phyloP scores from a whole-genome alignment of 148 eudicot genomes.

The Dianthus caryophyllus region DNA sequence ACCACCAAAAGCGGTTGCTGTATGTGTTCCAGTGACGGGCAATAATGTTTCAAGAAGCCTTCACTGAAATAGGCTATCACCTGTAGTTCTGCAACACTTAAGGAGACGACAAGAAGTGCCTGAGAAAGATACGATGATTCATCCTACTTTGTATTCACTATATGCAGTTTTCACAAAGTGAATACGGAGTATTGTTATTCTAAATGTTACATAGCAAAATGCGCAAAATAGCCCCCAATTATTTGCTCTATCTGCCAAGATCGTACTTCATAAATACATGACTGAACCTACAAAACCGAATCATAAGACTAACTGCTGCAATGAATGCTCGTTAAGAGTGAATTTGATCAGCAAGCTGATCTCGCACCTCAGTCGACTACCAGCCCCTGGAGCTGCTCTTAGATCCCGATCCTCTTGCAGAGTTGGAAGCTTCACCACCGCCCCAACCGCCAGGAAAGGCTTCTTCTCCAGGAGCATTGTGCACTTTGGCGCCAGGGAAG shows the following conservation, averaged over 20 bases:
- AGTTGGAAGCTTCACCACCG: neutral
- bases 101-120: too few species aligned
- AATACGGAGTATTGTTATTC: too few species aligned
- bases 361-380: neutral
- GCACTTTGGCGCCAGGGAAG: constrained; percentile 78
- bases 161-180: too few species aligned
- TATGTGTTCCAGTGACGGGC: too few species aligned
- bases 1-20: too few species aligned
- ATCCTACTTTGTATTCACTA: too few species aligned
- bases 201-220: too few species aligned
- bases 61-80: too few species aligned
- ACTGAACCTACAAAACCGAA: constrained; percentile 4
- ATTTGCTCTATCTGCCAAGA: neutral
- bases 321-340: neutral
- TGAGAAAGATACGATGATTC: too few species aligned
- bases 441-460: constrained; percentile 81
- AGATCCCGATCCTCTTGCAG: neutral
- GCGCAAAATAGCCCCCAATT: too few species aligned
- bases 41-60: too few species aligned
- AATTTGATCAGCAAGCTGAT: neutral
- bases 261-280: neutral
- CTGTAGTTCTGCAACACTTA: too few species aligned
- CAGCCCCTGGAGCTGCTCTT: neutral
- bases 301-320: neutral
- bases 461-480: constrained; percentile 74